A percentile compares a stretch with the other conserved stretches of the same genome.
These are phyloP conservation scores for Kodamaea kakaduensis DNA, from an alignment of 805 yeast species.

Conservation along the genomic window DNA sequence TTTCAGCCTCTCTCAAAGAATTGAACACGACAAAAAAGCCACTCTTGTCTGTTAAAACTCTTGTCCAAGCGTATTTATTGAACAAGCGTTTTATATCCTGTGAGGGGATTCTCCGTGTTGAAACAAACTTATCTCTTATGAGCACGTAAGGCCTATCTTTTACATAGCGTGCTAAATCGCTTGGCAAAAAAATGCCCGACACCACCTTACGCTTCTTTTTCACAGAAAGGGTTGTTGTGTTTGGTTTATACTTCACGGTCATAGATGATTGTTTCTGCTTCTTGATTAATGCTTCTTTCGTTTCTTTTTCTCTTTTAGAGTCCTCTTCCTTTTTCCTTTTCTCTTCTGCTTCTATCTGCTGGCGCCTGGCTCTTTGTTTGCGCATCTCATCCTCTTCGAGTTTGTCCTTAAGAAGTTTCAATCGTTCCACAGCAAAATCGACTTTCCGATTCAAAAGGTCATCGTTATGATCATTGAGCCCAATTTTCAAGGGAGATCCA, in stretches of 20 bases:
- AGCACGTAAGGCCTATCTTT: slow-evolving; percentile 56
- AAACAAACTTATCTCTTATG: slow-evolving; percentile 48
- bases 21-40: slow-evolving; percentile 77
- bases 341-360: slow-evolving; percentile 13
- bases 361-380: slow-evolving; percentile 17
- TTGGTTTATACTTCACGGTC: slow-evolving; percentile 20
- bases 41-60: slow-evolving; percentile 55
- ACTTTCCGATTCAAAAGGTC: slow-evolving; percentile 34
- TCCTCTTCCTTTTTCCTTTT: slow-evolving; percentile 15
- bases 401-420: slow-evolving; percentile 22
- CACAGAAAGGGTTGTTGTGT: slow-evolving; percentile 33
- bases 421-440: slow-evolving; percentile 28
- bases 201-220: slow-evolving; percentile 29
- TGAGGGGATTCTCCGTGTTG: slow-evolving; percentile 45
- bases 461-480: slow-evolving; percentile 45
- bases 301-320: slow-evolving; percentile 15
- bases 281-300: slow-evolving; percentile 11
- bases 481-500: slow-evolving; percentile 51
- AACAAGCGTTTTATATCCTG: slow-evolving; percentile 58
- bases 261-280: slow-evolving; percentile 9
- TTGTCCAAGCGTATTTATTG: slow-evolving; percentile 59
- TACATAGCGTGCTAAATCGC: slow-evolving; percentile 45
- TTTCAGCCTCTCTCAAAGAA: slow-evolving; percentile 51
- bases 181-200: slow-evolving; percentile 42
- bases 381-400: slow-evolving; percentile 33